These are phyloP conservation scores for Trichoderma sp. DNA, from an alignment of 2,329 filamentous ascomycete species.

Conservation along the genomic window DNA sequence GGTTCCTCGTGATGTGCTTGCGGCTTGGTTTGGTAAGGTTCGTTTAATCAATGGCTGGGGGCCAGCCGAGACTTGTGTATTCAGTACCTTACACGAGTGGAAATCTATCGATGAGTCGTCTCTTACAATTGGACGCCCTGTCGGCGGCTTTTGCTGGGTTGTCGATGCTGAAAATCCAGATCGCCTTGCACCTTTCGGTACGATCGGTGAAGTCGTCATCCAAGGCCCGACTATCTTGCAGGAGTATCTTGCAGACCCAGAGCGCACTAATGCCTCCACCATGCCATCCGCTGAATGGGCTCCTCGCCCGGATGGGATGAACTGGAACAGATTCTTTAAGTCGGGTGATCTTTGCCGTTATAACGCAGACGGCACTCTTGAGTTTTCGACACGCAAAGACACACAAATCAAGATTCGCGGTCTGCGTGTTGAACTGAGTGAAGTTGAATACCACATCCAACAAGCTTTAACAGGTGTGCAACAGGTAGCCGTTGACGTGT, in stretches of 20 bases:
- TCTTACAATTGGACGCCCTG: slow-evolving; percentile 8
- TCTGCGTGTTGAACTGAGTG: slow-evolving; percentile 46
- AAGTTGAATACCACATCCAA: slow-evolving; percentile 23
- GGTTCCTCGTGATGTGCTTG: background rate
- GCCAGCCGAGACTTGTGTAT: slow-evolving; percentile 40
- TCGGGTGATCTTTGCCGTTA: slow-evolving; percentile 46
- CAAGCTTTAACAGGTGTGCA: background rate
- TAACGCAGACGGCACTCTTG: slow-evolving; percentile 36
- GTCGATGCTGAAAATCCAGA: slow-evolving; percentile 23
- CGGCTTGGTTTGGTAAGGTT: slow-evolving; percentile 25
- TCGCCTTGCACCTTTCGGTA: slow-evolving; percentile 25
- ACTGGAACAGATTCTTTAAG: slow-evolving; percentile 35
- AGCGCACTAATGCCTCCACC: slow-evolving; percentile 45
- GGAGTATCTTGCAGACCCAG: slow-evolving; percentile 46
- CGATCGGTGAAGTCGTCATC: slow-evolving; percentile 34
- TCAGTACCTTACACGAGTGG: background rate
- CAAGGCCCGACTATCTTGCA: slow-evolving; percentile 45
- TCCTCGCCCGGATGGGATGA: background rate
- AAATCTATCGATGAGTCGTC: background rate
- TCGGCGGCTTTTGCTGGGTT: slow-evolving; percentile 24
- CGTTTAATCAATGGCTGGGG: slow-evolving; percentile 41
- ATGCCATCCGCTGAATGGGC: background rate
- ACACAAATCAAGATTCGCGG: slow-evolving; percentile 56
- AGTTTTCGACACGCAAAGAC: slow-evolving; percentile 52
- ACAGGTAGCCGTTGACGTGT: slow-evolving; percentile 13